A percentile compares a stretch with the other conserved stretches of the same genome.
Evolutionary conservation across 176 grass and related monocot genomes (phyloP).

Genomic region (Carex littledalei): DNA sequence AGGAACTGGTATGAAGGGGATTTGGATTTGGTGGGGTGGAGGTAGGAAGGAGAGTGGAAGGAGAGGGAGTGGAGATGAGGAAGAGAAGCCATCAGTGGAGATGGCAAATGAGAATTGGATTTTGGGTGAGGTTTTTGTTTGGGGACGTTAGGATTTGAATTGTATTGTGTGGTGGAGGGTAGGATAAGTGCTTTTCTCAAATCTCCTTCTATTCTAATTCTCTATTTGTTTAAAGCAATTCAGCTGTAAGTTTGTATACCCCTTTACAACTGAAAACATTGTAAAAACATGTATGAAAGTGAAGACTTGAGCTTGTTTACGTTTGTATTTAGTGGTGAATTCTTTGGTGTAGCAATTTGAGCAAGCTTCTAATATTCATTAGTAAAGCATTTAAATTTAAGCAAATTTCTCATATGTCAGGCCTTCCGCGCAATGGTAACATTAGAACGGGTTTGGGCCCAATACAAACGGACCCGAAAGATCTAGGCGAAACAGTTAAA

Average conservation of each 20-base stretch:
- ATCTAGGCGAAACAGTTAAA: neutral
- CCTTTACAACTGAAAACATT: too few relatives aligned
- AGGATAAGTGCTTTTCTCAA: neutral
- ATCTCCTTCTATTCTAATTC: neutral
- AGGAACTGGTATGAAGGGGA: constrained; percentile 10
- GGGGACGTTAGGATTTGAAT: constrained; percentile 28
- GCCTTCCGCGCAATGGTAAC: neutral
- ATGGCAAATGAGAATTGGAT: neutral
- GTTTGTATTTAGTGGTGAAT: too few relatives aligned
- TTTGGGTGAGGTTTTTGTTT: constrained; percentile 10
- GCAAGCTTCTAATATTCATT: too few relatives aligned
- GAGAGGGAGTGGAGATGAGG: constrained; percentile 19
- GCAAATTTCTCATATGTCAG: neutral
- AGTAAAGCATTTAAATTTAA: too few relatives aligned
- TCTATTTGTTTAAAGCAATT: neutral
- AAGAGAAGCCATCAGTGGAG: constrained; percentile 21
- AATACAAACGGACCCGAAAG: neutral
- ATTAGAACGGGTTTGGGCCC: neutral
- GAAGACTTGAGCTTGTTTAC: too few relatives aligned
- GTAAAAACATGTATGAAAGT: too few relatives aligned
- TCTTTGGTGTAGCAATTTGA: too few relatives aligned
- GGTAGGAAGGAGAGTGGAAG: constrained; percentile 35
- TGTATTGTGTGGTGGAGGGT: constrained; percentile 35
- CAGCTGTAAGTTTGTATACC: neutral
- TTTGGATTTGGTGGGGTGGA: constrained; percentile 23